Percentiles rank a stretch among this genome's conserved stretches.
These are phyloP conservation scores for Chlorella variabilis DNA, from an alignment of 163 green algal genomes.

Conservation along the genomic window DNA sequence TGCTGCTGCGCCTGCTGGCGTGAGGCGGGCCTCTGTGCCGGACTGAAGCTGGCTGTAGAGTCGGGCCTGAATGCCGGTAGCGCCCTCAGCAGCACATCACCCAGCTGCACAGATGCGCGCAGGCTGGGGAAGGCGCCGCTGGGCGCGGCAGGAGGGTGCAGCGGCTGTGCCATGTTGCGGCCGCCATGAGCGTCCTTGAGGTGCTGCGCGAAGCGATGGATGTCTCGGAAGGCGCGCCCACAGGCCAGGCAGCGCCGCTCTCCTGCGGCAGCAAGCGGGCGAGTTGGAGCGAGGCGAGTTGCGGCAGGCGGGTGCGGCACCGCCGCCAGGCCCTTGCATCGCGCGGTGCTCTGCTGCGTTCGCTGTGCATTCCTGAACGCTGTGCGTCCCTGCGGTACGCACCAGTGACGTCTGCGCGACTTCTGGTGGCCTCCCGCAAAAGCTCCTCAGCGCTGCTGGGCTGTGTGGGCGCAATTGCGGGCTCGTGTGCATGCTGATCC, in stretches of 20 bases:
- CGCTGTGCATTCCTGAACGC: no score
- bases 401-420: conserved; percentile 23
- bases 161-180: background rate
- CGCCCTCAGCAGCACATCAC: conserved; percentile 11
- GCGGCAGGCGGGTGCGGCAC: background rate
- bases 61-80: no score
- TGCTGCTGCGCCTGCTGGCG: no score
- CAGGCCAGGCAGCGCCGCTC: conserved; percentile 41
- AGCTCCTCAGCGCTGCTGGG: background rate
- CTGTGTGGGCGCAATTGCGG: background rate
- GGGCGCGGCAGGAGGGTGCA: background rate
- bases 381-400: background rate
- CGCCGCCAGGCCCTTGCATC: background rate
- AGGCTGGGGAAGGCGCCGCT: background rate
- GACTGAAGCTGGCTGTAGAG: no score
- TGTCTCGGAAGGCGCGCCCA: conserved; percentile 28
- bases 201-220: conserved; percentile 40
- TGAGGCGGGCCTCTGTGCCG: no score
- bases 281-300: background rate
- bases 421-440: conserved; percentile 31
- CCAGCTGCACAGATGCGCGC: background rate
- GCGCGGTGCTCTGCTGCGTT: background rate
- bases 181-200: conserved; percentile 43
- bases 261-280: background rate
- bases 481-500: background rate